Evolutionary conservation across 768 basidiomycete species (phyloP), one percentile per base, ranked within the genome.

Genomic region (Inosperma sp.): DNA sequence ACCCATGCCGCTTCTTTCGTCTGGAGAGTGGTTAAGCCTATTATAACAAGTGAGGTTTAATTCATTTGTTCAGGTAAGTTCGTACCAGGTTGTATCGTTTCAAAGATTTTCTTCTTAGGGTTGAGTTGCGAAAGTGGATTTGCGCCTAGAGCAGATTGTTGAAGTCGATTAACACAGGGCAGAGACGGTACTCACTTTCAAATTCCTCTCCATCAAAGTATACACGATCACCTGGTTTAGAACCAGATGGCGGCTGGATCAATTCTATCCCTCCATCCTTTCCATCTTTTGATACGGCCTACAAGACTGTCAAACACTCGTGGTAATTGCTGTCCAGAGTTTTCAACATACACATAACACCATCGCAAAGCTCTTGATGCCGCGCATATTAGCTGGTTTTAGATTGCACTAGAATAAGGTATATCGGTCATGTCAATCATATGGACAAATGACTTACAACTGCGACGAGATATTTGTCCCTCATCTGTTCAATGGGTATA

Each of bases 81-180:
- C 62, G 37, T 58, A 85, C 91, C 87, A 44, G 93, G 93, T 64
- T 96, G 96, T 43, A 99, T 82, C 0, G 93, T 86, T 72, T 99
- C 96, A 61, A 97, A 99, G 26, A 98, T 89, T 73, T 98, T 99
- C 76, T 96, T 98, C 73, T 98, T 99, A 10, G 96, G 96, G 68
- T 97, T 97, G 51, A 99, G 75, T 61, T 94, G 92, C 6, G 86
- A 62, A 19, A 95, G 71, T 0, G 93, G 88, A 16, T 74, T 77
- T 1, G 76, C 76, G 58, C 72, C 86, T 86, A 33, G 44, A 25
- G 35, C 22, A 55, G 19, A 34, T 29, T 49, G 23, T 17, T 7
- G 29, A 21, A 39, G n/a, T 22, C 7, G 17, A 31, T 6, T 7
- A 19, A 33, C 10, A 17, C 14, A n/a, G 8, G 8, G 5, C 13